These are phyloP conservation scores for Articulospora tetracladia DNA, from an alignment of 495 filamentous ascomycete genomes.

Conservation along the genomic window DNA sequence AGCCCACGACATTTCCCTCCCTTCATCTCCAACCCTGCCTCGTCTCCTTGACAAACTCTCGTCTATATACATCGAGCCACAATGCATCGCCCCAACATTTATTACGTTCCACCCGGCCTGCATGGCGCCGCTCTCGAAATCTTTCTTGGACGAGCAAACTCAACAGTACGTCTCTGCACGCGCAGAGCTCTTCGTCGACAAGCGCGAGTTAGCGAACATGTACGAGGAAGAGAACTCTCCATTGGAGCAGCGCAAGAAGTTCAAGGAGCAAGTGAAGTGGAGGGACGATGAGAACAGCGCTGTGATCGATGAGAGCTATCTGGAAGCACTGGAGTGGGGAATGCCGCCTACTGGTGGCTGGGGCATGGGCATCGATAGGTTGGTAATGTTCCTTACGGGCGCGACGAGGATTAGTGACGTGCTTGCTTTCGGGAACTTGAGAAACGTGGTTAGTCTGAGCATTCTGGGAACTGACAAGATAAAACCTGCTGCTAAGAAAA, in stretches of 20 bases:
- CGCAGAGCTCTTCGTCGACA: slow-evolving; percentile 81
- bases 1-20: slow-evolving; percentile 46
- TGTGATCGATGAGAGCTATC: slow-evolving; percentile 75
- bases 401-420: slow-evolving; percentile 74
- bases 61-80: slow-evolving; percentile 68
- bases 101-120: slow-evolving; percentile 89
- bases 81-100: slow-evolving; percentile 70
- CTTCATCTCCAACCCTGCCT: slow-evolving; percentile 58
- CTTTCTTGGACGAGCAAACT: slow-evolving; percentile 58
- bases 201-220: slow-evolving; percentile 82
- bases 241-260: slow-evolving; percentile 80
- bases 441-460: slow-evolving; percentile 50
- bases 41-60: slow-evolving; percentile 85
- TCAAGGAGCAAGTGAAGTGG: slow-evolving; percentile 47
- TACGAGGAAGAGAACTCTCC: slow-evolving; percentile 99
- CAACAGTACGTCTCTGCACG: slow-evolving; percentile 69
- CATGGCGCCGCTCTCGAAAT: slow-evolving; percentile 89
- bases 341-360: slow-evolving; percentile 93
- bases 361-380: slow-evolving; percentile 88
- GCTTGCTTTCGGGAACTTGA: slow-evolving; percentile 80
- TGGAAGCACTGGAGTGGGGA: slow-evolving; percentile 79
- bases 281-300: slow-evolving; percentile 35
- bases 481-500: not conserved
- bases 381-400: slow-evolving; percentile 84
- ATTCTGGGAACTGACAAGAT: not conserved